Conservation (phyloP, 2,329 filamentous ascomycete genomes). For the Talaromyces islandicus region DNA sequence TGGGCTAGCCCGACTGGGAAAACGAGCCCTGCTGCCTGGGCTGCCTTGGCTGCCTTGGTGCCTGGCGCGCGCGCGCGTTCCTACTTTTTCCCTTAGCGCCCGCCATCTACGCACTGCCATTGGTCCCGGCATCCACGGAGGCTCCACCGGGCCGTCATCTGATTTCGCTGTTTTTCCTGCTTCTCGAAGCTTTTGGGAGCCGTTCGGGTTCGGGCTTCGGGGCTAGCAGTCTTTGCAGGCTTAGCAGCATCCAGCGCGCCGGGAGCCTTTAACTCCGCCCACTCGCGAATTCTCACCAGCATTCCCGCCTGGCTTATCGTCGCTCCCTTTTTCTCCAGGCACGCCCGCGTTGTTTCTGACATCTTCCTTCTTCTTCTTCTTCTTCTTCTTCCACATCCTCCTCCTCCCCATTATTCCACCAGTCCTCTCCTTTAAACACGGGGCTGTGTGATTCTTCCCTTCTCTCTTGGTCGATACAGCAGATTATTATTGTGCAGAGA, state of each 20-base stretch:
- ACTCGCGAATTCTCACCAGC: background rate
- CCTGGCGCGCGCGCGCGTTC: background rate
- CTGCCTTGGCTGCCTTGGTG: background rate
- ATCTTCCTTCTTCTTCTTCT: background rate
- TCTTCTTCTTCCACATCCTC: background rate
- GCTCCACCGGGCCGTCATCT: background rate
- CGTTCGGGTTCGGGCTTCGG: background rate
- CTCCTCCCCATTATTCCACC: slow-evolving; percentile 4
- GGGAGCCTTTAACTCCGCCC: background rate
- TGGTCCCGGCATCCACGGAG: background rate
- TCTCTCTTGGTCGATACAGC: no score
- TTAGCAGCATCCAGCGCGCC: slow-evolving; percentile 1
- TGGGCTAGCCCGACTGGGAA: background rate
- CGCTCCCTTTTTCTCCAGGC: background rate
- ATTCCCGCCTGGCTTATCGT: background rate
- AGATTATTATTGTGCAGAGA: no score
- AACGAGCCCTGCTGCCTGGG: background rate
- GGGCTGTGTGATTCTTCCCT: background rate
- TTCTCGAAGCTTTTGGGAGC: background rate
- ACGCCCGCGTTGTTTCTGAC: background rate
- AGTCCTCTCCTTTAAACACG: slow-evolving; percentile 1
- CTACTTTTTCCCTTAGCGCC: slow-evolving; percentile 5
- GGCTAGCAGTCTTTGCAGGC: background rate
- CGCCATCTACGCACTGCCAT: background rate
- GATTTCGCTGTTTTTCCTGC: background rate